These are phyloP conservation scores for Penicillium sp. DNA, from an alignment of 2,329 filamentous ascomycete species.

Conservation along the genomic window DNA sequence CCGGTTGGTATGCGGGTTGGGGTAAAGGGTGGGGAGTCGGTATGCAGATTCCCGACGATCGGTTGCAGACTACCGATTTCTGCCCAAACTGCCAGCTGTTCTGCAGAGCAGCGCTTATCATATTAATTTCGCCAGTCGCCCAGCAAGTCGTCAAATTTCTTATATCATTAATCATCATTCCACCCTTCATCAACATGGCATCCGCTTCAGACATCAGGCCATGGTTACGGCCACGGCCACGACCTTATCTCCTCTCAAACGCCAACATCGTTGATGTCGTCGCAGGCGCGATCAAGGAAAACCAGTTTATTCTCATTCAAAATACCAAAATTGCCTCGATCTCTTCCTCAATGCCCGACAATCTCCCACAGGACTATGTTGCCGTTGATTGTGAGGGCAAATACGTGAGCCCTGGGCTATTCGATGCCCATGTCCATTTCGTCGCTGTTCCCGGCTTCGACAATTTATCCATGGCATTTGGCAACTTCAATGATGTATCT, in stretches of 20 bases:
- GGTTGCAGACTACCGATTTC: too few species aligned
- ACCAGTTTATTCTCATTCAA: conserved; percentile 19
- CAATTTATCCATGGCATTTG: conserved; percentile 28
- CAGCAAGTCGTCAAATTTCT: too few species aligned
- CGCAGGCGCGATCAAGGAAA: conserved; percentile 20
- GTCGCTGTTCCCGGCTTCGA: conserved; percentile 31
- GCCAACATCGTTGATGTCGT: conserved; percentile 31
- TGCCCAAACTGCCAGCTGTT: too few species aligned
- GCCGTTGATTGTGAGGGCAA: conserved; percentile 25
- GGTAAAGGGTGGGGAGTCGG: too few species aligned
- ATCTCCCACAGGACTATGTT: neutral
- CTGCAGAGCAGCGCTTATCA: too few species aligned
- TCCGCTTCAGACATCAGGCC: conserved; percentile 21
- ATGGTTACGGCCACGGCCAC: conserved; percentile 26
- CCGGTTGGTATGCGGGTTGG: too few species aligned
- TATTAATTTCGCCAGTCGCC: too few species aligned
- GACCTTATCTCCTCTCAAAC: conserved; percentile 25
- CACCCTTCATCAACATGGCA: neutral
- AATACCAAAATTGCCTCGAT: conserved; percentile 28
- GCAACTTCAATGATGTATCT: conserved; percentile 28
- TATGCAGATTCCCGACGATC: too few species aligned
- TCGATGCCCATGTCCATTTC: conserved; percentile 34
- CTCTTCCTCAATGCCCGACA: neutral
- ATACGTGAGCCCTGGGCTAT: conserved; percentile 32
- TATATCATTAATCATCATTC: conserved; percentile 22